These are phyloP conservation scores for Senna siamea DNA, from an alignment of 306 rosid species.

Conservation along the genomic window DNA sequence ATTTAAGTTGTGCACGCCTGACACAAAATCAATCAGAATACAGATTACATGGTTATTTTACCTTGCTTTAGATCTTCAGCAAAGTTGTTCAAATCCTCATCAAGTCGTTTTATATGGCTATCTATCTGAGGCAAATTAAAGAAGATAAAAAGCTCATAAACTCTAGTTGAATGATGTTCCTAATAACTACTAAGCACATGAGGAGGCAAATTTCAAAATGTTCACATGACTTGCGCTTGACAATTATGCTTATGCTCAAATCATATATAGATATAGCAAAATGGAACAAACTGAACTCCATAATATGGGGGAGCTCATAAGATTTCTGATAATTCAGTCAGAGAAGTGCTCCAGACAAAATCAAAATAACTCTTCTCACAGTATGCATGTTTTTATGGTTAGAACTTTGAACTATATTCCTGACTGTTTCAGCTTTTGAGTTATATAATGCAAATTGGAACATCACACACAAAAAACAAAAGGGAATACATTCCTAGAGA, in stretches of 20 bases:
- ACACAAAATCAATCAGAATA: constrained; percentile 33
- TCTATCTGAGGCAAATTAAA: constrained; percentile 74
- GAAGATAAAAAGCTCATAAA: constrained; percentile 37
- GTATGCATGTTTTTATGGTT: constrained; percentile 5
- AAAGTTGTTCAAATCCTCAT: constrained; percentile 90
- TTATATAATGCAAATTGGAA: constrained; percentile 21
- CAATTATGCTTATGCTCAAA: neutral
- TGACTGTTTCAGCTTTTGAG: neutral
- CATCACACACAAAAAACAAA: constrained; percentile 14
- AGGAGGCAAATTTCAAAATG: constrained; percentile 26
- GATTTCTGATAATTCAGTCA: neutral
- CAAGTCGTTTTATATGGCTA: constrained; percentile 92
- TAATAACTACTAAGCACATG: constrained; percentile 24
- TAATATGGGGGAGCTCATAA: neutral
- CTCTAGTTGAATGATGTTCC: constrained; percentile 25
- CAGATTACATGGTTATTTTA: constrained; percentile 41
- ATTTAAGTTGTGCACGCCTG: constrained; percentile 30
- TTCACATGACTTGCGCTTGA: constrained; percentile 15
- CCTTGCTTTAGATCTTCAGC: constrained; percentile 98
- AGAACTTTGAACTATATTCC: constrained; percentile 6
- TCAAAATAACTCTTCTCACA: constrained; percentile 13
- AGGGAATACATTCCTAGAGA: neutral
- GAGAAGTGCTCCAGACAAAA: constrained; percentile 16
- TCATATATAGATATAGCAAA: neutral
- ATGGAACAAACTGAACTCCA: neutral